Percentiles rank a stretch among this genome's conserved stretches.
Evolutionary conservation across 768 basidiomycete genomes (phyloP).

Genomic region (Leccinum rimulosum): DNA sequence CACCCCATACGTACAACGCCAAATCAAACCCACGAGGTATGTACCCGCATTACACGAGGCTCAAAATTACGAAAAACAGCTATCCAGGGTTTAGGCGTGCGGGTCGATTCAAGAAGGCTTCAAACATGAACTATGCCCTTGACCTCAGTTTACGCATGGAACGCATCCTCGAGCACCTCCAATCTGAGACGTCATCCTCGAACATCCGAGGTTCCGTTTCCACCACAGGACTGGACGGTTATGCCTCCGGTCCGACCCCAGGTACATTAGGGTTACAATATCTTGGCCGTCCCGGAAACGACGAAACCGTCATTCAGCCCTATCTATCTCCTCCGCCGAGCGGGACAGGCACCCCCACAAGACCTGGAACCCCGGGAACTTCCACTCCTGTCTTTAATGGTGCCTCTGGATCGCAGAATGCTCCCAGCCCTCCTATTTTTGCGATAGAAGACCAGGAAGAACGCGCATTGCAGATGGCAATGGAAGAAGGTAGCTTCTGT

Average conservation of each 20-base stretch:
- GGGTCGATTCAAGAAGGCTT: slow-evolving; percentile 92
- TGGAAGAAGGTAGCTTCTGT: slow-evolving; percentile 45
- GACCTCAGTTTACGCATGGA: slow-evolving; percentile 40
- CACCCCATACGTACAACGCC: slow-evolving; percentile 42
- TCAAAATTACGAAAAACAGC: background rate
- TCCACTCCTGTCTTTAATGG: slow-evolving; percentile 9
- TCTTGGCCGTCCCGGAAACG: slow-evolving; percentile 62
- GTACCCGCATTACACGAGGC: slow-evolving; percentile 34
- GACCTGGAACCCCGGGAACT: slow-evolving; percentile 26
- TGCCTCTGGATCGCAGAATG: slow-evolving; percentile 6
- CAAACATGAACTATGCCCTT: slow-evolving; percentile 85
- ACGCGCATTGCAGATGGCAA: slow-evolving; percentile 46
- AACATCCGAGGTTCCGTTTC: slow-evolving; percentile 23
- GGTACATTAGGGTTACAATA: slow-evolving; percentile 62
- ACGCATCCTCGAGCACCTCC: slow-evolving; percentile 29
- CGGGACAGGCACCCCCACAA: slow-evolving; percentile 26
- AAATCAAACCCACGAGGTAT: slow-evolving; percentile 50
- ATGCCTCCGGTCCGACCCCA: slow-evolving; percentile 29
- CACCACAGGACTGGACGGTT: slow-evolving; percentile 22
- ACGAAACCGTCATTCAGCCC: slow-evolving; percentile 37
- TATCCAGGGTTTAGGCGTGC: slow-evolving; percentile 36
- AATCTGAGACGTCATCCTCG: slow-evolving; percentile 25
- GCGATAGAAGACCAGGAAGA: slow-evolving; percentile 44
- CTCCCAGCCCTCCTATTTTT: slow-evolving; percentile 12
- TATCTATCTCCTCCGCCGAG: slow-evolving; percentile 11